Percentiles rank a stretch among this genome's conserved stretches.
phyloP scores from a whole-genome alignment of 2,329 filamentous ascomycete species.

The Cladosporium sp. region DNA sequence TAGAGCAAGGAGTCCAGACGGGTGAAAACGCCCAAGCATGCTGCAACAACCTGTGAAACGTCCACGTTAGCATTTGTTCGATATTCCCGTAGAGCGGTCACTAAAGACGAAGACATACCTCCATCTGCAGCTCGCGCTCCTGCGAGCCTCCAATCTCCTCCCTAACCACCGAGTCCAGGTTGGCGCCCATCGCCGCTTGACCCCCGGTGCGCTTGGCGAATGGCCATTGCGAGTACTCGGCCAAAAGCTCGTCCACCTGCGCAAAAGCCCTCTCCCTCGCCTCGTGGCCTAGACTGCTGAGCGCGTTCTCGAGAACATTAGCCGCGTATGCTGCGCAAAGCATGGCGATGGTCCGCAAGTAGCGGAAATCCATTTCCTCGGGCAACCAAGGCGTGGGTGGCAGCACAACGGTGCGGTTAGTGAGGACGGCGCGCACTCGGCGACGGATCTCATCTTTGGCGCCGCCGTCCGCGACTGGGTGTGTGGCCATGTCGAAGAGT shows the following conservation, averaged over 20 bases:
- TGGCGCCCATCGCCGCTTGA: slow-evolving; percentile 81
- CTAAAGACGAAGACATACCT: slow-evolving; percentile 53
- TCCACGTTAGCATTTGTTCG: slow-evolving; percentile 20
- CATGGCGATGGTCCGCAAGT: slow-evolving; percentile 88
- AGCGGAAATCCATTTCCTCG: slow-evolving; percentile 90
- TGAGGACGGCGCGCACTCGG: slow-evolving; percentile 87
- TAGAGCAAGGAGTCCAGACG: slow-evolving; percentile 92
- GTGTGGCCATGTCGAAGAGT: slow-evolving; percentile 99
- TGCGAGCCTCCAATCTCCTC: slow-evolving; percentile 84
- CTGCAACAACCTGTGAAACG: slow-evolving; percentile 65
- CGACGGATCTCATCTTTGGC: slow-evolving; percentile 96
- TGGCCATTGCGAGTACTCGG: slow-evolving; percentile 96
- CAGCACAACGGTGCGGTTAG: slow-evolving; percentile 88
- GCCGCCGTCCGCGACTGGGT: slow-evolving; percentile 91
- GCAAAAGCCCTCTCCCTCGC: slow-evolving; percentile 90
- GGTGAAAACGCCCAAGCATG: slow-evolving; percentile 95
- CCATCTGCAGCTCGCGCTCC: slow-evolving; percentile 92
- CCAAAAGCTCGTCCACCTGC: slow-evolving; percentile 91
- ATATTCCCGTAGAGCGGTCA: not conserved
- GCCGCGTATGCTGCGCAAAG: slow-evolving; percentile 97
- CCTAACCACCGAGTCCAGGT: slow-evolving; percentile 77
- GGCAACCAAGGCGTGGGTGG: slow-evolving; percentile 83
- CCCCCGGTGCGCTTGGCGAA: slow-evolving; percentile 77
- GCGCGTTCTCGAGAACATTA: slow-evolving; percentile 96
- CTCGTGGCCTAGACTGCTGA: slow-evolving; percentile 90